These are phyloP conservation scores for Syzygium syzygioides DNA, from an alignment of 441 rosid genomes.

Conservation along the genomic window DNA sequence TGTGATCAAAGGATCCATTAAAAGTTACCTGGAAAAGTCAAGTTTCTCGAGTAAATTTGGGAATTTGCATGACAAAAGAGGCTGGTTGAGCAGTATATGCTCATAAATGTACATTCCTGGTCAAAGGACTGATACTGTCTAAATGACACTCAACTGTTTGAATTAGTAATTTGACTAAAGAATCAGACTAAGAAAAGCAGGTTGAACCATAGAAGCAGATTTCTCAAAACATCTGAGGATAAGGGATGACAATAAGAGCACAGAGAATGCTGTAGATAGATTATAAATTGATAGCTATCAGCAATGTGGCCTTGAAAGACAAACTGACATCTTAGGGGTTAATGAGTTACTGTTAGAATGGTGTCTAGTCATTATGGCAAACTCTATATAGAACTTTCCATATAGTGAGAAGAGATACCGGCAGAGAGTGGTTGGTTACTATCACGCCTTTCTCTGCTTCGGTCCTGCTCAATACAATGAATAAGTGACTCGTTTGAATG, in stretches of 20 bases:
- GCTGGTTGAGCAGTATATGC: not conserved
- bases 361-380: not conserved
- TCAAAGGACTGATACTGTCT: not conserved
- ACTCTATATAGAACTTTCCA: not conserved
- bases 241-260: not conserved
- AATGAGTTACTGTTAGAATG: not conserved
- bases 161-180: not conserved
- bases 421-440: slow-evolving; percentile 82
- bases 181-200: slow-evolving; percentile 1
- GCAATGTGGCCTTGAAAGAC: not conserved
- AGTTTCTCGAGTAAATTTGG: slow-evolving; percentile 1
- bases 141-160: not conserved
- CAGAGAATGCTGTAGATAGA: not conserved
- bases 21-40: slow-evolving; percentile 66
- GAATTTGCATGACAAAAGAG: not conserved
- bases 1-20: slow-evolving; percentile 97
- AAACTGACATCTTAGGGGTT: not conserved
- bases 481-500: not conserved
- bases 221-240: not conserved
- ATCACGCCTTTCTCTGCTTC: slow-evolving; percentile 95
- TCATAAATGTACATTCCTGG: not conserved
- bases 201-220: not conserved
- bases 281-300: not conserved
- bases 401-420: slow-evolving; percentile 38
- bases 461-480: slow-evolving; percentile 45